Base-by-base conservation (phyloP, 2,329 filamentous ascomycete species). In the Claviceps pusilla region DNA sequence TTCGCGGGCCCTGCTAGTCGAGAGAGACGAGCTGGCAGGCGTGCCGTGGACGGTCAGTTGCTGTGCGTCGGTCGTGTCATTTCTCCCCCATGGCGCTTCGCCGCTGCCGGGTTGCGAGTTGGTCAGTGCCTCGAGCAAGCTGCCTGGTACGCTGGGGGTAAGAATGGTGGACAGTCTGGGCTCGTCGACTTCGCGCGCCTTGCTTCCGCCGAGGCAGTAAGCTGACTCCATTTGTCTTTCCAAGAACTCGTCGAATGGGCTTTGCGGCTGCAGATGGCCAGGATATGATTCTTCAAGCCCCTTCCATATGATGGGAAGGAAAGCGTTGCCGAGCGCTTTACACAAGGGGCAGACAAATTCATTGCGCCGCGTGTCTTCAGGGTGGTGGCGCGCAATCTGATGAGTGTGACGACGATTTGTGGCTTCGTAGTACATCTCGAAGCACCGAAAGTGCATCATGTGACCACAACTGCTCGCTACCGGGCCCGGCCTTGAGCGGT, bases 361-460 rank as follows among this genome's bases (percentile, higher is more conserved):
- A 58, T 94, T 86, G 47, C 80, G 75, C 24, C 78, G 75, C 2
- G 88, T 77, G 54, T 84, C 79, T 66, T 98, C 94, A 0, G 93
- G 93, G 62, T 97, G 93, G 62, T 95, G 88, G 14, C 93, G 80
- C 7, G 93, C 90, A 67, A 98, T 95, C 66, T 98, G 93, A 62
- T 93, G 88, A 24, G 80, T 80, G 65, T 98, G 94, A 43, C 93
- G 81, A 57, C 90, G 79, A 53, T 84, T 77, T 0, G 89, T 95
- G 4, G 91, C 89, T 48, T 87, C 81, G 59, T 88, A 86, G 64
- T 97, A 98, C 45, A 86, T 80, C 63, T 96, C 89, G 65, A 98
- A 98, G 70, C 93, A 98, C 60, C 80, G 83, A 66, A 87, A 97
- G 68, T 98, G 93, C 93, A 98, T 98, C 64, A 98, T 94, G 67